Evolutionary conservation across 2,329 filamentous ascomycete genomes (phyloP).

Genomic region (Fusarium sp.): DNA sequence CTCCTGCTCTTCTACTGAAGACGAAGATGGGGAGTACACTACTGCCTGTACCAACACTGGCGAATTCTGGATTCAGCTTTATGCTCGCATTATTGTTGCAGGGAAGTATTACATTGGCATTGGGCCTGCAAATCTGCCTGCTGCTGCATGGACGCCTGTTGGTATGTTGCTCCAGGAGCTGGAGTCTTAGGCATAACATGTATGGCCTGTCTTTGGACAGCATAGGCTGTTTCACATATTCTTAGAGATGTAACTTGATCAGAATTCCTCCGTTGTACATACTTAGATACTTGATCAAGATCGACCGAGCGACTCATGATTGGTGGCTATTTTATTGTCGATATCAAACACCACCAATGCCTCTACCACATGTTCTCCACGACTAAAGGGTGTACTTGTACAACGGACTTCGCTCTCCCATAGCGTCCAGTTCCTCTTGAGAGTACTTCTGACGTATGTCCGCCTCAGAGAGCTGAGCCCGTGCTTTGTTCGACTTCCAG

Average conservation of each 20-base stretch:
- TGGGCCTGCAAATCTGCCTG: not conserved
- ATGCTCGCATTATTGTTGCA: not conserved
- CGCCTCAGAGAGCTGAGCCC: constrained; percentile 7
- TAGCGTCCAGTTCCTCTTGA: constrained; percentile 27
- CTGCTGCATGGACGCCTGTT: not conserved
- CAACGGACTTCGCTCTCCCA: constrained; percentile 34
- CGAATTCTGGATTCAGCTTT: not conserved
- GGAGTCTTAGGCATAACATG: not conserved
- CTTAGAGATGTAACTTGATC: too few species aligned
- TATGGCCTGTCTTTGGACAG: too few species aligned
- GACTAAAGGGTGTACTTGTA: constrained; percentile 31
- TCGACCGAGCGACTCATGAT: too few species aligned
- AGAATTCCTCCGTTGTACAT: too few species aligned
- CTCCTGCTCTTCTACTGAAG: not conserved
- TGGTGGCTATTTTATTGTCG: too few species aligned
- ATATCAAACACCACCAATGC: too few species aligned
- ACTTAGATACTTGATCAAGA: too few species aligned
- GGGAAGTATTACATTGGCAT: not conserved
- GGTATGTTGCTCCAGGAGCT: not conserved
- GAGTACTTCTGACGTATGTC: constrained; percentile 25
- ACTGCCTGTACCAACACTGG: not conserved
- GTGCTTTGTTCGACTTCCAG: constrained; percentile 22
- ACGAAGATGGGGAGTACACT: not conserved
- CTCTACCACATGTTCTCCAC: not conserved
- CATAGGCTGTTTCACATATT: too few species aligned